A percentile compares a stretch with the other conserved stretches of the same genome.
phyloP scores from a whole-genome alignment of 164 flowering plant species.

The Brasenia schreberi region DNA sequence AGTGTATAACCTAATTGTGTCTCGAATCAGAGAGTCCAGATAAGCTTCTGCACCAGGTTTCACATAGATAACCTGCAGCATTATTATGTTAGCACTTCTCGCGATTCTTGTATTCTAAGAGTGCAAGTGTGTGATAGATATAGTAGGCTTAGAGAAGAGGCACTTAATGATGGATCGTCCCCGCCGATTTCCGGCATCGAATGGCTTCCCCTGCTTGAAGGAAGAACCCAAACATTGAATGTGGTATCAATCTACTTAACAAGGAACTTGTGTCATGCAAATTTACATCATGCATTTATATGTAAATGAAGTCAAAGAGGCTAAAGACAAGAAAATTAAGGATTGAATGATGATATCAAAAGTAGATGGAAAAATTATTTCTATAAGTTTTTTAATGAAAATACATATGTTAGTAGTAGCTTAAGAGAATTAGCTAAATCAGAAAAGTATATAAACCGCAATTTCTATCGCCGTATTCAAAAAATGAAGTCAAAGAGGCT shows the following conservation, averaged over 20 bases:
- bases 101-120: constrained; percentile 3
- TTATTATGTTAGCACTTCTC: neutral
- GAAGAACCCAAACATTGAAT: constrained; percentile 69
- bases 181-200: constrained; percentile 48
- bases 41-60: constrained; percentile 77
- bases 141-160: constrained; percentile 1
- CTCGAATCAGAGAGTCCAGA: constrained; percentile 66
- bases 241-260: constrained; percentile 46
- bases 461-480: too few species aligned
- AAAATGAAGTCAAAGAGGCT: too few species aligned
- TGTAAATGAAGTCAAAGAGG: neutral
- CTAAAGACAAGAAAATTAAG: neutral
- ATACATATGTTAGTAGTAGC: too few species aligned
- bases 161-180: constrained; percentile 79
- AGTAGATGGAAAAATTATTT: too few species aligned
- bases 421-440: too few species aligned
- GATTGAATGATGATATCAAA: too few species aligned
- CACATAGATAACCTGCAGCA: constrained; percentile 68
- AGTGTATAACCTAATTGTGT: constrained; percentile 53
- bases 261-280: too few species aligned
- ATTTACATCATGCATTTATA: neutral
- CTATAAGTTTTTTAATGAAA: too few species aligned
- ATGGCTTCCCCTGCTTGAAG: constrained; percentile 26
- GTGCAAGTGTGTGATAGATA: neutral
- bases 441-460: too few species aligned